Evolutionary conservation across 1,284 basidiomycete species (phyloP), one percentile per base, ranked within the genome.

Genomic region (Cerioporus squamosus): DNA sequence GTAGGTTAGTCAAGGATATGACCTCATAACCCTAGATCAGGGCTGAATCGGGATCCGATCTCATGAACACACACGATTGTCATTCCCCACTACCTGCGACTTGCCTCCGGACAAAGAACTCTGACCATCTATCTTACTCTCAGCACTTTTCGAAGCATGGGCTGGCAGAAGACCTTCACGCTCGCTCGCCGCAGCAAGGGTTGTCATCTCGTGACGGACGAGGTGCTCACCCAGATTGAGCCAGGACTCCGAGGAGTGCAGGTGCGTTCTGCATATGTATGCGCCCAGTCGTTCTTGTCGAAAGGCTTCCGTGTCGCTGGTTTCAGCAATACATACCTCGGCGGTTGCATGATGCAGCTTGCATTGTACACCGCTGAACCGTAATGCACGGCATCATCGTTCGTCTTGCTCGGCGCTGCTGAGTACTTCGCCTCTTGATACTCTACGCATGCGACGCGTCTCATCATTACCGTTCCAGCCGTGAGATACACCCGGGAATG

Each of bases 141-240:
- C 39, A 40, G 39, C 39, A 22, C 23, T 46, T 29, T 26, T 33
- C 26, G 22, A 39, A 40, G 31, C 44, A 95, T 97, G 95, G 92
- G 88, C 56, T 97, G 94, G 93, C 95, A 97, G 72, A 95, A 90
- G 74, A 89, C 88, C 7, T 95, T 97, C 73, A 84, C 83, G 1
- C 77, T 93, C 26, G 70, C 76, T 2, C 81, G 76, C 63, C 80
- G 79, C 44, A 73, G 79, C 29, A 91, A 90, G 69, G 88, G 90
- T 61, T 94, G 93, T 68, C 90, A 97, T 76, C 82, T 97, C n/a
- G 82, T 98, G 44, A 96, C 94, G 7, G 80, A 89, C 46, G 90
- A 94, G 68, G 81, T 98, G 15, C 66, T 89, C 44, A 68, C 73
- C 6, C 85, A 94, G 50, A 89, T 96, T 63, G 76, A 82, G 58